Base-by-base conservation (phyloP, 192 early-diverging fungal species). In the Kickxella alabastrina region DNA sequence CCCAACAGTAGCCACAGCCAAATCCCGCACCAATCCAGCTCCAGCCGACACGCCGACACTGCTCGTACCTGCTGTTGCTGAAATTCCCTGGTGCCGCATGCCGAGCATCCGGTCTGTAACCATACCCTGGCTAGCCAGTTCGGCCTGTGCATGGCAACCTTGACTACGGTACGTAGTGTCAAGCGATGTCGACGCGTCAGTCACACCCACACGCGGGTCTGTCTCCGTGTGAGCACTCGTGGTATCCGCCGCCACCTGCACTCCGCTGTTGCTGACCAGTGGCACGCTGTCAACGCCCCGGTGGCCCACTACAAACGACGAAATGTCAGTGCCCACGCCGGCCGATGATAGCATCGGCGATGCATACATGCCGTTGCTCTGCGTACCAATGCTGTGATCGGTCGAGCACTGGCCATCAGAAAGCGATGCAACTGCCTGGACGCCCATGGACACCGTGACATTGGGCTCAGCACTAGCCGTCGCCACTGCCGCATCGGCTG, bases 51-150 rank as follows among this genome's bases (percentile, higher is more conserved):
- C 36, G 15, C 65, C 46, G 8, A 23, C 17, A 21, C 40, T 38
- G 36, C 56, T 40, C 13, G 25, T 17, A 8, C 47, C 24, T n/a
- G 26, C 43, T 14, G 55, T 29, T 2, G 68, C 68, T 4, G 38
- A 51, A n/a, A 70, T 27, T 0, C 46, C 37, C 12, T 52, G 32
- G 21, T 44, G 34, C 3, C 19, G 10, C 53, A 50, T 46, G 46
- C 55, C 50, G 41, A 53, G 44, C 50, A 54, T 45, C 10, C 60
- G 47, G 26, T 70, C 67, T 2, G 67, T 70, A 4, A 25, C 27
- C 35, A 63, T 29, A 0, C 37, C 50, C 25, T 17, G 46, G 10
- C 59, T 50, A 10, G 36, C 13, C 13, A 38, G 13, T 27, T 21
- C 17, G 15, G 34, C 49, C 13, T 39, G 19, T 31, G 51, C 51